Base-by-base conservation (phyloP, 169 alveolate species). In the Plasmodium coatneyi region DNA sequence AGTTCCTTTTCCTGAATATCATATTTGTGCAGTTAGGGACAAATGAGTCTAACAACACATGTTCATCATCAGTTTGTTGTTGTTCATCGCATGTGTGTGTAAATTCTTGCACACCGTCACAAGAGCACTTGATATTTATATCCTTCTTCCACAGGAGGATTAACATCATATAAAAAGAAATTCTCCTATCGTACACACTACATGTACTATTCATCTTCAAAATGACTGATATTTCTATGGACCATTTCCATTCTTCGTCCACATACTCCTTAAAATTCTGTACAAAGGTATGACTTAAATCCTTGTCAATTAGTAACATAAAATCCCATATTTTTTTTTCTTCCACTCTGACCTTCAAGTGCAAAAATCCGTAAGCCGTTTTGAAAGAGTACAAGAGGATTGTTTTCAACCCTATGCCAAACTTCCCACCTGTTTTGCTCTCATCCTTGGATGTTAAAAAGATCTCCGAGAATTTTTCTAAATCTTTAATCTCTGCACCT, bases 281-380 rank as follows among this genome's bases (percentile, higher is more conserved):
- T 0, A 91, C 92, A 80, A 91, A 91, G 1, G 95, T 91, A 39
- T 91, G 95, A 71, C 76, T 91, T 81, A 91, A 81, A 91, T 71
- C 60, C 83, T 91, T 91, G 76, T 91, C 95, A 22, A 91, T 80
- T 34, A 91, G 92, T 81, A 91, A 56, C 84, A 81, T 81, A 71
- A 91, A 91, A 66, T 91, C 95, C 95, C 95, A 91, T 14, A 91
- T 91, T 80, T 80, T 91, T 22, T 91, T 91, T 91, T 91, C 60
- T 80, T 66, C 84, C 5, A 91, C 92, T 60, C 83, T 60, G 81
- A 81, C 84, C 74, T 91, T 91, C 72, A 91, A 80, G 43, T 91
- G 95, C 76, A 91, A 71, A 91, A 91, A 91, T 0, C 95, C 95
- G 76, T 91, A 91, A 5, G 95, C 95, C 25, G 95, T 91, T 91